Conservation (phyloP, 1,139 yeast species). For the Debaryomyces fabryi region DNA sequence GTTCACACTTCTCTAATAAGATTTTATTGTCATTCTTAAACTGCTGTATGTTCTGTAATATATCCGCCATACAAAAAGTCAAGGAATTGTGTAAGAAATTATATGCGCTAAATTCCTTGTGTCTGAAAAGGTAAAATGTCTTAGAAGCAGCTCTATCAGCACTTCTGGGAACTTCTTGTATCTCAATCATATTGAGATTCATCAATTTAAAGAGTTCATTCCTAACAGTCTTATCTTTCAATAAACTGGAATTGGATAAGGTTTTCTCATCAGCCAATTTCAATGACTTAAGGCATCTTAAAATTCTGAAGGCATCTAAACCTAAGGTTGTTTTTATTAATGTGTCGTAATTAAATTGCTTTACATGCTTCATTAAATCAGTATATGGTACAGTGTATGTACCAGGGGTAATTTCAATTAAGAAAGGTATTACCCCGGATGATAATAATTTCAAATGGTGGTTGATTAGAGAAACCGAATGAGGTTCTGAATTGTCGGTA, state of each 20-base stretch:
- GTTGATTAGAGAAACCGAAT: slow-evolving; percentile 32
- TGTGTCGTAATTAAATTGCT: slow-evolving; percentile 61
- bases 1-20: slow-evolving; percentile 74
- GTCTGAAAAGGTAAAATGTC: slow-evolving; percentile 81
- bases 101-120: slow-evolving; percentile 63
- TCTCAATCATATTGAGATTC: slow-evolving; percentile 62
- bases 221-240: slow-evolving; percentile 78
- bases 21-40: slow-evolving; percentile 66
- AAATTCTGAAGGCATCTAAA: slow-evolving; percentile 58
- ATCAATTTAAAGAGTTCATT: slow-evolving; percentile 59
- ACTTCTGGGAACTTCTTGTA: slow-evolving; percentile 92
- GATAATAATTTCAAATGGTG: slow-evolving; percentile 58
- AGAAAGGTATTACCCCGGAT: slow-evolving; percentile 46
- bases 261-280: slow-evolving; percentile 83
- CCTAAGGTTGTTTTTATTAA: slow-evolving; percentile 62
- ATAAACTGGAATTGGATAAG: slow-evolving; percentile 72
- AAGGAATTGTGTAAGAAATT: slow-evolving; percentile 43
- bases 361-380: slow-evolving; percentile 47
- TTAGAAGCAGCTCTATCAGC: slow-evolving; percentile 91
- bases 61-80: slow-evolving; percentile 56
- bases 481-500: slow-evolving; percentile 21
- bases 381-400: slow-evolving; percentile 44
- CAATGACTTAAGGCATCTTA: slow-evolving; percentile 67
- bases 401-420: slow-evolving; percentile 47
- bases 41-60: slow-evolving; percentile 55